A percentile compares a stretch with the other conserved stretches of the same genome.
phyloP scores from a whole-genome alignment of 2,329 filamentous ascomycete species.

The Ascomycota sp. region DNA sequence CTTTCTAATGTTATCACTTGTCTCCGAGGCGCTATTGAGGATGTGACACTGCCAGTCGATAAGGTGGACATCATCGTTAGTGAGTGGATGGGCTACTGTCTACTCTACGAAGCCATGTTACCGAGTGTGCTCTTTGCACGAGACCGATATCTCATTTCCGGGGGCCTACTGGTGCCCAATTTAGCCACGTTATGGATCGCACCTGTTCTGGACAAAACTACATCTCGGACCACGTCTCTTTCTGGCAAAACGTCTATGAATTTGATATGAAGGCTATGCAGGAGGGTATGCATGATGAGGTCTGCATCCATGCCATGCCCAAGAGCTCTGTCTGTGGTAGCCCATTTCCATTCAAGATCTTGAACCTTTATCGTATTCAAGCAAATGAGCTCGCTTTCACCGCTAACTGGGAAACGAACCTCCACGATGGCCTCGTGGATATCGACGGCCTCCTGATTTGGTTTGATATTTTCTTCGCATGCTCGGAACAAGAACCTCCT shows the following conservation, averaged over 20 bases:
- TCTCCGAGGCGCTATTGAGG: conserved; percentile 71
- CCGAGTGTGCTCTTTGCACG: conserved; percentile 77
- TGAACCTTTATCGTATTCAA: conserved; percentile 57
- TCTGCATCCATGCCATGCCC: conserved; percentile 55
- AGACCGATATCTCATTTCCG: conserved; percentile 64
- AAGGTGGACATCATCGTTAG: conserved; percentile 88
- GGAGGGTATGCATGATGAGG: conserved; percentile 59
- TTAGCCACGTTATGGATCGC: conserved; percentile 69
- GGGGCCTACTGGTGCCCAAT: conserved; percentile 70
- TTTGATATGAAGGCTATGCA: conserved; percentile 92
- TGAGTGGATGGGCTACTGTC: conserved; percentile 94
- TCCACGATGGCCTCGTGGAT: conserved; percentile 40
- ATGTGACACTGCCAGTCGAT: conserved; percentile 55
- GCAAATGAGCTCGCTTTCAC: conserved; percentile 58
- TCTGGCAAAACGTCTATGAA: conserved; percentile 85
- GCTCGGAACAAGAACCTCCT: conserved; percentile 30
- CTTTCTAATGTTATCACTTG: conserved; percentile 57
- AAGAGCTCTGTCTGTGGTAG: conserved; percentile 36
- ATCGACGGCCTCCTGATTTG: conserved; percentile 82
- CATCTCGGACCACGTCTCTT: conserved; percentile 55
- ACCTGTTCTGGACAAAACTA: conserved; percentile 63
- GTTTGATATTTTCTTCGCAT: conserved; percentile 87
- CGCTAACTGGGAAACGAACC: conserved; percentile 39
- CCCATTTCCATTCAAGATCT: conserved; percentile 45
- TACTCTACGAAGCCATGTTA: conserved; percentile 91